These are phyloP conservation scores for Trichophyton verrucosum DNA, from an alignment of 2,329 filamentous ascomycete species.

Conservation along the genomic window DNA sequence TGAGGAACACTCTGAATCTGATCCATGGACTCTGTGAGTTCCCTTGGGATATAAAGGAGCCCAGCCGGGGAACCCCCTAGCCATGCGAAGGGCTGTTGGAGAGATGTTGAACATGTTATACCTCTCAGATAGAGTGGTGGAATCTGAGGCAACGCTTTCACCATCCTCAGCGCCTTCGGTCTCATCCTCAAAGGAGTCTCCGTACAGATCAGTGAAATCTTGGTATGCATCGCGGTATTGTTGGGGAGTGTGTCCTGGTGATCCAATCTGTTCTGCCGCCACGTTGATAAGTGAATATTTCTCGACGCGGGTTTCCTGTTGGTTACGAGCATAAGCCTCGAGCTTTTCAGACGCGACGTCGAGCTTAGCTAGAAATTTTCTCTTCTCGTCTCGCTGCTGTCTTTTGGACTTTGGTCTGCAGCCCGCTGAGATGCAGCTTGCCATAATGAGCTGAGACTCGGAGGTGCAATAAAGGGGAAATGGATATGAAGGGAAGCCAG, in stretches of 20 bases:
- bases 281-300: neutral
- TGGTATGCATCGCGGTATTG: neutral
- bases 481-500: neutral
- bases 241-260: neutral
- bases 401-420: neutral
- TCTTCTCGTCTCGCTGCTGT: neutral
- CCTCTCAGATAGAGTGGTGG: neutral
- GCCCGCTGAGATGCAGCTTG: neutral
- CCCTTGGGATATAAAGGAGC: neutral
- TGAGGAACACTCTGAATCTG: neutral
- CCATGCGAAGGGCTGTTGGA: neutral
- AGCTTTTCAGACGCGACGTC: neutral
- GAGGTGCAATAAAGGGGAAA: neutral
- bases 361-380: neutral
- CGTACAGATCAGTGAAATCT: constrained; percentile 2
- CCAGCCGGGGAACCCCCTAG: neutral
- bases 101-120: constrained; percentile 1
- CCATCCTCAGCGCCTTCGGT: neutral
- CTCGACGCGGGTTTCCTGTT: neutral
- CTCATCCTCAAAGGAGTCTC: neutral
- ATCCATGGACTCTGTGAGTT: neutral
- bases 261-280: neutral
- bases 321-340: neutral
- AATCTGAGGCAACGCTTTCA: neutral
- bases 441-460: neutral